phyloP scores from a whole-genome alignment of 768 basidiomycete genomes.

The Serendipita sp. region DNA sequence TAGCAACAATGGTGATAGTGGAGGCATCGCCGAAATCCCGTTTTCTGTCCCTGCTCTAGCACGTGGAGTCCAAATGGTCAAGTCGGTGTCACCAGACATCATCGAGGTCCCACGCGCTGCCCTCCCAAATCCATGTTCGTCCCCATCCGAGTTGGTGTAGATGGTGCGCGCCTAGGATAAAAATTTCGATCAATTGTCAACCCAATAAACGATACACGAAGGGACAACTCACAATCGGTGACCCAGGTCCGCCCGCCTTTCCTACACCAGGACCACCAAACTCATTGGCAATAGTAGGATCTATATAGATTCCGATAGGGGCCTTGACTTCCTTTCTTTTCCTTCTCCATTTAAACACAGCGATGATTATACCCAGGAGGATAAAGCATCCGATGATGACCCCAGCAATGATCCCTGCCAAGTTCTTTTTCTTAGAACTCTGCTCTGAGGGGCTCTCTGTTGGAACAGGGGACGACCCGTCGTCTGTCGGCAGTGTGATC shows the following conservation, averaged over 20 bases:
- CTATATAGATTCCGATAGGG: neutral
- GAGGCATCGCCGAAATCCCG: too few relatives aligned
- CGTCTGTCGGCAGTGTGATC: neutral
- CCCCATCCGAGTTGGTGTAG: neutral
- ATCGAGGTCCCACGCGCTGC: neutral
- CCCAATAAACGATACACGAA: too few relatives aligned
- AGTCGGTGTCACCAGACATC: neutral
- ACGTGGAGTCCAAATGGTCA: neutral
- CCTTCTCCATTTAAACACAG: neutral
- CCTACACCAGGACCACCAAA: neutral
- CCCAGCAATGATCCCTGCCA: neutral
- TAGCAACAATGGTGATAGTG: too few relatives aligned
- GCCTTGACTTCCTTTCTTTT: neutral
- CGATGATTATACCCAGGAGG: neutral
- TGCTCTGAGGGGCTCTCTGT: neutral
- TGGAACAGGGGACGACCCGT: neutral
- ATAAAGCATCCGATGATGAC: neutral
- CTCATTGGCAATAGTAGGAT: neutral
- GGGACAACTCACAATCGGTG: too few relatives aligned
- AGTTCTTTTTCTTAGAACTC: neutral
- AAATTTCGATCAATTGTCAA: too few relatives aligned
- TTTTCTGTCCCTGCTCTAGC: neutral
- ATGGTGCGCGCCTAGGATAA: neutral
- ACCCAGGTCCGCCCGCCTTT: neutral
- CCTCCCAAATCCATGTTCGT: neutral